These are phyloP conservation scores for Hippophae tibetana DNA, from an alignment of 306 rosid genomes.

Conservation along the genomic window DNA sequence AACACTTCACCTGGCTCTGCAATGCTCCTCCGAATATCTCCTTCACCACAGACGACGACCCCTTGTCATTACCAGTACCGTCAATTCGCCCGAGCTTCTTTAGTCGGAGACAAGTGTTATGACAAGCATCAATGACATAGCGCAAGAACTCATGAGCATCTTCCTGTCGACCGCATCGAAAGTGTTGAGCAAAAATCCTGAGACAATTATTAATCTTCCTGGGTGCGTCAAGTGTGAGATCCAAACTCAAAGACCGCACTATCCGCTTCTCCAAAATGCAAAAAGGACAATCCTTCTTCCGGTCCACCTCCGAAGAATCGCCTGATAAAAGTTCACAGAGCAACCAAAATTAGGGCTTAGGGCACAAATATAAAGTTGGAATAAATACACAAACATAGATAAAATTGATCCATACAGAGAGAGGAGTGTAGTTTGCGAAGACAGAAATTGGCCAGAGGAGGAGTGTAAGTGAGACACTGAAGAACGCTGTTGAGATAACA, in stretches of 20 bases:
- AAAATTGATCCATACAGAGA: slow-evolving; percentile 31
- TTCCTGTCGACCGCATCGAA: slow-evolving; percentile 84
- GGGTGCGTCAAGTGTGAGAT: slow-evolving; percentile 64
- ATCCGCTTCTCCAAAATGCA: slow-evolving; percentile 81
- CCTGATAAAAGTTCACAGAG: slow-evolving; percentile 29
- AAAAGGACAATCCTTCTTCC: slow-evolving; percentile 74
- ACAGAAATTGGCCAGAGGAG: slow-evolving; percentile 99
- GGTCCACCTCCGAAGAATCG: slow-evolving; percentile 43
- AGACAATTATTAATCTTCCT: slow-evolving; percentile 63
- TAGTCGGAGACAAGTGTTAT: slow-evolving; percentile 79
- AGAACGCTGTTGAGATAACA: slow-evolving; percentile 99
- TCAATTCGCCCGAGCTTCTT: slow-evolving; percentile 50
- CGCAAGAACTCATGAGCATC: slow-evolving; percentile 95
- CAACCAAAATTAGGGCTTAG: slow-evolving; percentile 2
- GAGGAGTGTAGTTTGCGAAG: slow-evolving; percentile 73
- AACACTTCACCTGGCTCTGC: slow-evolving; percentile 99
- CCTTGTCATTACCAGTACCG: background rate
- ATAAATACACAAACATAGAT: background rate
- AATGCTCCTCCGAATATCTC: slow-evolving; percentile 91
- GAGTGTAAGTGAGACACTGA: slow-evolving; percentile 97
- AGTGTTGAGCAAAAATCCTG: slow-evolving; percentile 64
- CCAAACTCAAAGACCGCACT: slow-evolving; percentile 56
- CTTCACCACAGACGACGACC: slow-evolving; percentile 48
- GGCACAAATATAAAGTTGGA: too few relatives aligned
- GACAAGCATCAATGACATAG: slow-evolving; percentile 92